A percentile compares a stretch with the other conserved stretches of the same genome.
Evolutionary conservation across 2,329 filamentous ascomycete species (phyloP).

Genomic region (Polytolypa hystricis): DNA sequence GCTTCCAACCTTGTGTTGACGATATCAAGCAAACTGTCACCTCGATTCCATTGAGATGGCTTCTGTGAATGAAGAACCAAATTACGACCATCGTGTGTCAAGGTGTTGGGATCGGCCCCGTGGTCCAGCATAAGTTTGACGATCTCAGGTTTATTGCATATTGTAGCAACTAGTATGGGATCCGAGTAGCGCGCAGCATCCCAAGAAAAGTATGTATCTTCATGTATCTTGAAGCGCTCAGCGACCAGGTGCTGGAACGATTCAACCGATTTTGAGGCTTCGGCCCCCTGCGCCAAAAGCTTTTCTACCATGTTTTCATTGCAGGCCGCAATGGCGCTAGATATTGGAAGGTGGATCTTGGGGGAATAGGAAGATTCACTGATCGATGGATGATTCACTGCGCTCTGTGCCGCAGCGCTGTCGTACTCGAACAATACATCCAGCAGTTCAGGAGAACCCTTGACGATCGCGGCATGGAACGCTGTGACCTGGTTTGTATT

Average conservation of each 20-base stretch:
- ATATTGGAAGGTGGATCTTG: too few species aligned
- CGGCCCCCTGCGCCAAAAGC: conserved; percentile 51
- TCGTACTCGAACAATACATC: conserved; percentile 40
- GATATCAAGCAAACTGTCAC: conserved; percentile 45
- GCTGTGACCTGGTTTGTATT: conserved; percentile 53
- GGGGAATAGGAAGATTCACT: conserved; percentile 47
- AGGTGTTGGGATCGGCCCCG: conserved; percentile 55
- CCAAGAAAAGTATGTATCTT: background rate
- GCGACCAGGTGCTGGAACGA: background rate
- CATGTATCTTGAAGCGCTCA: background rate
- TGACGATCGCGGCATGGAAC: conserved; percentile 48
- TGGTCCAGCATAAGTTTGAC: conserved; percentile 49
- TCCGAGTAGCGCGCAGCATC: too few species aligned
- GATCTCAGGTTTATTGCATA: conserved; percentile 40
- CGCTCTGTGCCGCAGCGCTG: conserved; percentile 42
- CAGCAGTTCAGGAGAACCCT: conserved; percentile 19
- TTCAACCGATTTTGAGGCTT: background rate
- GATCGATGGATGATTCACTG: conserved; percentile 52
- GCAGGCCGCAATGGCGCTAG: too few species aligned
- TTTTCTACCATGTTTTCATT: conserved; percentile 48
- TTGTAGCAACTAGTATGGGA: too few species aligned
- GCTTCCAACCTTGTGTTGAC: conserved; percentile 41
- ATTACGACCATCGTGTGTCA: conserved; percentile 34
- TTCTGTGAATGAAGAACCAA: conserved; percentile 2
- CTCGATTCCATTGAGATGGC: conserved; percentile 26